phyloP scores from a whole-genome alignment of 345 rosid species.

The Stellera chamaejasme region DNA sequence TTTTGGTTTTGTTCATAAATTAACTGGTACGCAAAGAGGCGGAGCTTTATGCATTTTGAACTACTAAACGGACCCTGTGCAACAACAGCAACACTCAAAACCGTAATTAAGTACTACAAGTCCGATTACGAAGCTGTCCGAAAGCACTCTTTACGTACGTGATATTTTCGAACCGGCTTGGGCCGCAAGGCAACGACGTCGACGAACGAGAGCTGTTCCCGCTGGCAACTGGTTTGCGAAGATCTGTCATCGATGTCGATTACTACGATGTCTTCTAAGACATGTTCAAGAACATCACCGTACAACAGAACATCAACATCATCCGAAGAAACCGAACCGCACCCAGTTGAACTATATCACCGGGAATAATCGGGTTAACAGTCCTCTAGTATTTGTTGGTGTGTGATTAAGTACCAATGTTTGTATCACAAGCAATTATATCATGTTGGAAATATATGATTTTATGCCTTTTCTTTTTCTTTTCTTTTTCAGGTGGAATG shows the following conservation, averaged over 20 bases:
- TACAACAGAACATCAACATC: constrained; percentile 44
- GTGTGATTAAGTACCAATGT: too few relatives aligned
- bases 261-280: constrained; percentile 37
- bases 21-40: constrained; percentile 30
- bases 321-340: constrained; percentile 22
- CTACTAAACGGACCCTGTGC: constrained; percentile 46
- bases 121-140: constrained; percentile 44
- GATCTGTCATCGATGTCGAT: constrained; percentile 42
- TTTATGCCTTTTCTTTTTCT: too few relatives aligned
- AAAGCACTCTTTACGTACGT: constrained; percentile 45
- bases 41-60: constrained; percentile 38
- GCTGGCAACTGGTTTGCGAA: constrained; percentile 23
- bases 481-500: constrained; percentile 69
- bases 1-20: too few relatives aligned
- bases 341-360: constrained; percentile 26
- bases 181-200: constrained; percentile 17
- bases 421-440: too few relatives aligned
- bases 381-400: constrained; percentile 47
- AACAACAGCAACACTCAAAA: constrained; percentile 30
- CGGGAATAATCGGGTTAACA: constrained; percentile 18
- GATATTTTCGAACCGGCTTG: constrained; percentile 37
- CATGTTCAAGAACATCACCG: constrained; percentile 20
- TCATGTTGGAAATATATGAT: too few relatives aligned
- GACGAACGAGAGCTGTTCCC: constrained; percentile 40
- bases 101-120: constrained; percentile 29